Evolutionary conservation across 2,329 filamentous ascomycete genomes (phyloP), one percentile per base, ranked within the genome.

Genomic region (Tolypocladium ophioglossoides): DNA sequence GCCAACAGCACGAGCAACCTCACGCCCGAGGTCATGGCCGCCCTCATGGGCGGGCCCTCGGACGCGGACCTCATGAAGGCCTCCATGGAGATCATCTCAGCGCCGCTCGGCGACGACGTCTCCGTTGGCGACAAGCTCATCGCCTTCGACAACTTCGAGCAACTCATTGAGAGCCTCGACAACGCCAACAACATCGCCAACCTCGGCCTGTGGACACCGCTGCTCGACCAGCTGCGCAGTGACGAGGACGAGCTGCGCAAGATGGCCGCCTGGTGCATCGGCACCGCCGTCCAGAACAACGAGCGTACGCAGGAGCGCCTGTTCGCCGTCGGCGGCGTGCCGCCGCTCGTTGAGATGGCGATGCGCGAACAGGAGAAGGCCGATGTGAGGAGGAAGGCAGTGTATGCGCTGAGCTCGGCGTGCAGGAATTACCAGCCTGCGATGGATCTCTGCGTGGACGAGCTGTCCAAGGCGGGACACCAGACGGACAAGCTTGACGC

Each of bases 261-360:
- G 63, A 91, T 90, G 81, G 91, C 92, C 3, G 91, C 91, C n/a
- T 96, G 90, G 89, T 96, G 91, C 73, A 76, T 94, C 55, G 90
- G 89, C 51, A 96, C 91, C 7, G 92, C 94, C 11, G 94, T 99
- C 56, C 91, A 97, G 78, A 99, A 99, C 74, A 97, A 99, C 70
- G 79, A 81, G 62, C 86, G 86, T 67, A 85, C 83, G 51, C 94
- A 99, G 73, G 89, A 94, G 73, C 82, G 82, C 52, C 69, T 83
- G 53, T 60, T 81, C 30, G 77, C 76, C 38, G 70, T 78, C 58
- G 87, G 87, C 35, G 89, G 85, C 3, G 75, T 96, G 34, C 80
- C 85, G 39, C 78, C 72, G 35, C 78, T 99, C 24, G 83, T 90
- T 10, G 75, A 77, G 51, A 67, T 96, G 58, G 79, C 79, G 20